phyloP scores from a whole-genome alignment of 805 yeast species.

The Priceomyces castillae region DNA sequence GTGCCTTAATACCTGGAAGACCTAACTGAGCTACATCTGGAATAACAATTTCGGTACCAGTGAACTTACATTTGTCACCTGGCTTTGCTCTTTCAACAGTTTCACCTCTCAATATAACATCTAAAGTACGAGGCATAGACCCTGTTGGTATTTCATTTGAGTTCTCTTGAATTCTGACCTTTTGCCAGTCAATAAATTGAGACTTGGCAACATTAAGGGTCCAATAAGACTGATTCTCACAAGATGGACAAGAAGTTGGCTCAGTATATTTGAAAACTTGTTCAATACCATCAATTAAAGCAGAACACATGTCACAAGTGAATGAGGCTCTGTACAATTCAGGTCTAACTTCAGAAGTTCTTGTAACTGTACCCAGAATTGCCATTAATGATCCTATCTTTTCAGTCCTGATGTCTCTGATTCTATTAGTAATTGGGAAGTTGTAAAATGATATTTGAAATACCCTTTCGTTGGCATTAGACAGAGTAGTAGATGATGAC shows the following conservation, averaged over 20 bases:
- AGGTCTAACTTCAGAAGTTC: constrained; percentile 95
- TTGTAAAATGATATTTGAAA: constrained; percentile 89
- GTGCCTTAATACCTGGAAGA: constrained; percentile 90
- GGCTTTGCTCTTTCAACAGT: constrained; percentile 95
- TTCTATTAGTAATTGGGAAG: constrained; percentile 75
- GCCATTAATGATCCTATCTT: constrained; percentile 81
- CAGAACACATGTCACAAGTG: constrained; percentile 84
- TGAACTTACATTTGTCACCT: constrained; percentile 90
- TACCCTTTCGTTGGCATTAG: constrained; percentile 61
- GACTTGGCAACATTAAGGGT: constrained; percentile 79
- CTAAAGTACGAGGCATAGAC: constrained; percentile 96
- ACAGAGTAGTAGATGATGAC: constrained; percentile 40
- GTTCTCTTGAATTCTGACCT: constrained; percentile 91
- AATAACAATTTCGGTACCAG: constrained; percentile 91
- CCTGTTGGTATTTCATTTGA: constrained; percentile 97
- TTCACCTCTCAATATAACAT: constrained; percentile 89
- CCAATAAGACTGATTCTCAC: constrained; percentile 86
- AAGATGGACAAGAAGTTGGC: constrained; percentile 88
- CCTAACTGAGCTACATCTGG: constrained; percentile 95
- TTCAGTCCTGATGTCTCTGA: constrained; percentile 87
- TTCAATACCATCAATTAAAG: constrained; percentile 83
- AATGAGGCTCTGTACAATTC: constrained; percentile 85
- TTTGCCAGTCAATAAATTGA: constrained; percentile 94
- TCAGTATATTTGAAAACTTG: constrained; percentile 92
- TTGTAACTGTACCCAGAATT: constrained; percentile 91